Conservation (phyloP, 2,329 filamentous ascomycete genomes). For the Capronia coronata region DNA sequence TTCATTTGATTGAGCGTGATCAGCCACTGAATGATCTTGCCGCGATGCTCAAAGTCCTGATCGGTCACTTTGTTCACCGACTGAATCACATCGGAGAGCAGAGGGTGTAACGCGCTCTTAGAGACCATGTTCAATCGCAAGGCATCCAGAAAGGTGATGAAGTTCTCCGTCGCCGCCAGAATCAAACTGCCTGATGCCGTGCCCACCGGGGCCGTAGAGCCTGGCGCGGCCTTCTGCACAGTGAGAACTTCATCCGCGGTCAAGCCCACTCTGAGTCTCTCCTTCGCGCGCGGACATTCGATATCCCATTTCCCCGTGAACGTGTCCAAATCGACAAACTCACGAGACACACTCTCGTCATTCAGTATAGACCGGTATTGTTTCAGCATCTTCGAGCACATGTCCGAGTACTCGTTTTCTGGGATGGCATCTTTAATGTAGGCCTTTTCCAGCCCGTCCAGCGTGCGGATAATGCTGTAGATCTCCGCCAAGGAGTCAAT, state of each 20-base stretch:
- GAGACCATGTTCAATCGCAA: conserved; percentile 85
- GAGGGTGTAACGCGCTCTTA: conserved; percentile 92
- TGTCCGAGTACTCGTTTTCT: conserved; percentile 90
- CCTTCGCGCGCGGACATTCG: conserved; percentile 88
- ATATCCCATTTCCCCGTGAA: conserved; percentile 93
- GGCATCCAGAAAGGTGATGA: conserved; percentile 95
- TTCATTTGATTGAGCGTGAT: conserved; percentile 98
- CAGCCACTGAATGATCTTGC: conserved; percentile 97
- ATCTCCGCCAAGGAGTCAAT: conserved; percentile 95
- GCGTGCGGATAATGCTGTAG: conserved; percentile 92
- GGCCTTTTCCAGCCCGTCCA: conserved; percentile 92
- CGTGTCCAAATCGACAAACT: conserved; percentile 79
- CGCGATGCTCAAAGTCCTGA: conserved; percentile 86
- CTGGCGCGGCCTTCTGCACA: conserved; percentile 33
- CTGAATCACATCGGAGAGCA: conserved; percentile 92
- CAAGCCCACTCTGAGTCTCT: conserved; percentile 84
- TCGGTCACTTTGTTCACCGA: conserved; percentile 96
- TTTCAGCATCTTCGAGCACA: conserved; percentile 85
- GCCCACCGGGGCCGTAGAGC: conserved; percentile 13
- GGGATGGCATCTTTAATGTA: conserved; percentile 92
- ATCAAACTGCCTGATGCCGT: conserved; percentile 60
- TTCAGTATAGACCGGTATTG: conserved; percentile 94
- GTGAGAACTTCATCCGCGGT: conserved; percentile 54
- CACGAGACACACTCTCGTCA: conserved; percentile 81
- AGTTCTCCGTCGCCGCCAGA: conserved; percentile 88